A percentile compares a stretch with the other conserved stretches of the same genome.
Evolutionary conservation across 345 rosid genomes (phyloP).

Genomic region (Rhodamnia argentea): DNA sequence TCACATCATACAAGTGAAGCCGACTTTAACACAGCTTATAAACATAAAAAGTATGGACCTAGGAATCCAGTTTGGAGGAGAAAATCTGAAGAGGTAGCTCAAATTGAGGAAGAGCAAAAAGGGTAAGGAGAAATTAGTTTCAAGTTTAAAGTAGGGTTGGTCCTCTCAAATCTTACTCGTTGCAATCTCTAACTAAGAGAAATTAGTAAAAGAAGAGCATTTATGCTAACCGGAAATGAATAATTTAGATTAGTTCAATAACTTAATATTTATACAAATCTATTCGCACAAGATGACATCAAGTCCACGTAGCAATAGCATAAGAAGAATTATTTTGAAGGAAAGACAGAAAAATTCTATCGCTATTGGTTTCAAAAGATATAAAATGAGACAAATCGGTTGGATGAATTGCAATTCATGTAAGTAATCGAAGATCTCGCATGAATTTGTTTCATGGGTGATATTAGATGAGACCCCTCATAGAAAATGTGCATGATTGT

Average conservation of each 20-base stretch:
- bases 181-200: not conserved
- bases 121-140: not conserved
- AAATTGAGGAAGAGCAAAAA: rapidly evolving
- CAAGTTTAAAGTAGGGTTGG: not conserved
- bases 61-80: too few species aligned
- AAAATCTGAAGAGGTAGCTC: not conserved
- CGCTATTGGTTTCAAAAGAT: not conserved
- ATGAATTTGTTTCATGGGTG: not conserved
- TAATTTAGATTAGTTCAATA: not conserved
- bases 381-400: not conserved
- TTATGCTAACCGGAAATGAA: not conserved
- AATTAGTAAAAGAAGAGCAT: not conserved
- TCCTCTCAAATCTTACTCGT: not conserved
- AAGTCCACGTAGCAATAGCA: not conserved
- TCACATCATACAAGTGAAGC: too few species aligned
- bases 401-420: too few species aligned
- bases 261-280: not conserved
- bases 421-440: not conserved
- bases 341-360: not conserved
- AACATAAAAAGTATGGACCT: too few species aligned
- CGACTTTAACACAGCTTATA: too few species aligned
- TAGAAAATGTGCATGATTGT: not conserved
- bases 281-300: not conserved
- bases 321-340: not conserved
- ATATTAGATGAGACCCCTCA: not conserved